Conservation (phyloP, 176 grass and related monocot genomes). For the Leersia perrieri region DNA sequence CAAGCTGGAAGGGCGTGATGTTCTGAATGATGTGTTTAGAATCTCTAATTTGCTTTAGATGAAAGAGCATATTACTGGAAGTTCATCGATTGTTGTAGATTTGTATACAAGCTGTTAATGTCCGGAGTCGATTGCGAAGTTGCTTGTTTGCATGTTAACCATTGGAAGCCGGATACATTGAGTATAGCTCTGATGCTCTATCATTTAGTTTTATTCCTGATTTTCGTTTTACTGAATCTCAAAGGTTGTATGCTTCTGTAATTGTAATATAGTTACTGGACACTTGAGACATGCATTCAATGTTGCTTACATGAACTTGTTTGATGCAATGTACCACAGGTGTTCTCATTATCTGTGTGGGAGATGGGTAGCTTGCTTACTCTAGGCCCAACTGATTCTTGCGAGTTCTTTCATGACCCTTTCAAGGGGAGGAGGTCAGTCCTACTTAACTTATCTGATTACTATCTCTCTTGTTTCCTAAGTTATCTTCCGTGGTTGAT, state of each 20-base stretch:
- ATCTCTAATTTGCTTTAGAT: not conserved
- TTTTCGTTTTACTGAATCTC: not conserved
- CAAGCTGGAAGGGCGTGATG: not conserved
- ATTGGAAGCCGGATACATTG: not conserved
- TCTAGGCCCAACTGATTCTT: constrained; percentile 80
- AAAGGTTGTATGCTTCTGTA: not conserved
- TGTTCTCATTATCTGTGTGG: constrained; percentile 80
- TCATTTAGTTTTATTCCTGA: not conserved
- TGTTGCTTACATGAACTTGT: constrained; percentile 23
- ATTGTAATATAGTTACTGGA: not conserved
- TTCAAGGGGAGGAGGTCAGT: constrained; percentile 80
- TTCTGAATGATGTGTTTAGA: not conserved
- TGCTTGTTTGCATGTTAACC: not conserved
- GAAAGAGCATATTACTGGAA: not conserved
- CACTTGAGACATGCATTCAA: not conserved
- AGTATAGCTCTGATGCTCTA: not conserved
- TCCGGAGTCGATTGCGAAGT: not conserved
- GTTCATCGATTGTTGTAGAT: not conserved
- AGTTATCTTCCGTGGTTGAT: not conserved
- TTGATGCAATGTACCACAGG: constrained; percentile 37
- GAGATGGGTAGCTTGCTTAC: constrained; percentile 78
- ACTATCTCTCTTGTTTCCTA: not conserved
- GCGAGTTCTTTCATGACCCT: constrained; percentile 94
- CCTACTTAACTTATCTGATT: not conserved
- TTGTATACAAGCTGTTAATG: not conserved